phyloP scores from a whole-genome alignment of 768 basidiomycete genomes.

The Auricularia cornea region DNA sequence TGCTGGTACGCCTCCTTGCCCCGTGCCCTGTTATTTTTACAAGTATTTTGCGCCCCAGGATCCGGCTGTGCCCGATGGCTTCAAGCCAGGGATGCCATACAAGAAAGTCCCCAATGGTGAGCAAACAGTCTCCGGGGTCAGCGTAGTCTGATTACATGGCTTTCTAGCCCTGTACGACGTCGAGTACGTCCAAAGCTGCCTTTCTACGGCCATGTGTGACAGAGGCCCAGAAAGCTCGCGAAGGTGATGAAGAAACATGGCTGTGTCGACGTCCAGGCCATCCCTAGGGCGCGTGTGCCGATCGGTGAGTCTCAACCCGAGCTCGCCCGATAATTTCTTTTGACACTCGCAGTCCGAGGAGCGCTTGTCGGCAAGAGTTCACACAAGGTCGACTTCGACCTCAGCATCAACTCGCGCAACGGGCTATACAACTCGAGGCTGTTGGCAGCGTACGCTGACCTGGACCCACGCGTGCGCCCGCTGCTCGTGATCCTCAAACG shows the following conservation, averaged over 20 bases:
- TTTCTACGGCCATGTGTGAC: not conserved
- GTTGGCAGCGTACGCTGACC: constrained; percentile 41
- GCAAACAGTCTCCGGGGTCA: not conserved
- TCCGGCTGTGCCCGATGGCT: constrained; percentile 19
- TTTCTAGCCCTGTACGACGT: constrained; percentile 24
- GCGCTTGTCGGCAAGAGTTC: no score
- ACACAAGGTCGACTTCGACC: constrained; percentile 32
- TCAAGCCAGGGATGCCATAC: constrained; percentile 18
- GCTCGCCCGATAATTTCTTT: constrained; percentile 1
- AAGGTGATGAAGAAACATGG: constrained; percentile 21
- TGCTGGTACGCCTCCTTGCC: constrained; percentile 32
- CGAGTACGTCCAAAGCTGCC: constrained; percentile 12
- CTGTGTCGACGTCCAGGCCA: constrained; percentile 24
- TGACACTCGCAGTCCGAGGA: not conserved
- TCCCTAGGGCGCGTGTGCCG: constrained; percentile 34
- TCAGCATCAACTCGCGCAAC: constrained; percentile 57
- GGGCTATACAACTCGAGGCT: constrained; percentile 45
- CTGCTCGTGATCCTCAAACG: constrained; percentile 43
- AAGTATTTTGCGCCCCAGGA: constrained; percentile 21
- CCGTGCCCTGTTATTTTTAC: not conserved
- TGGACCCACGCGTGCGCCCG: constrained; percentile 33
- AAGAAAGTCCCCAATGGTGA: constrained; percentile 24
- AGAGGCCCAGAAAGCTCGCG: constrained; percentile 23
- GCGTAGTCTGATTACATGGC: not conserved
- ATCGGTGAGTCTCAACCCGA: constrained; percentile 26